These are phyloP conservation scores for Massarina eburnea DNA, from an alignment of 2,329 filamentous ascomycete species.

Conservation along the genomic window DNA sequence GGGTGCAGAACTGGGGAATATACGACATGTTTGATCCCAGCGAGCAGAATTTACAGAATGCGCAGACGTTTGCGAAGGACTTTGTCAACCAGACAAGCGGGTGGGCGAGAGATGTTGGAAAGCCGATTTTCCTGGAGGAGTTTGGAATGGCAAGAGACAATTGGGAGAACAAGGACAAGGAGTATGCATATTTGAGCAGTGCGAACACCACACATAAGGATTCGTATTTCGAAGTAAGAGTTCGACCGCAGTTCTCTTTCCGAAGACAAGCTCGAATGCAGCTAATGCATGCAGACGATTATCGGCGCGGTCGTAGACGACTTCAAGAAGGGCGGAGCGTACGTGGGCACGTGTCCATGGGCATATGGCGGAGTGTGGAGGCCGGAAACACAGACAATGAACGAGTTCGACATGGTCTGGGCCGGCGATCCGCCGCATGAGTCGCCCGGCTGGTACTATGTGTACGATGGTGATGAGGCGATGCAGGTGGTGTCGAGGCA, in stretches of 20 bases:
- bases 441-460: constrained; percentile 44
- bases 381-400: constrained; percentile 41
- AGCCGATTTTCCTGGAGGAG: constrained; percentile 45
- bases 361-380: constrained; percentile 45
- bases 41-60: constrained; percentile 31
- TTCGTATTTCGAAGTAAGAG: constrained; percentile 36
- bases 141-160: constrained; percentile 47
- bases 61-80: constrained; percentile 37
- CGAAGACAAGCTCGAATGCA: not conserved
- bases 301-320: constrained; percentile 40
- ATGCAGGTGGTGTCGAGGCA: constrained; percentile 42
- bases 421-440: constrained; percentile 46
- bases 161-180: constrained; percentile 40
- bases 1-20: constrained; percentile 30
- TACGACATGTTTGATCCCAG: constrained; percentile 44
- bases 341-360: constrained; percentile 43
- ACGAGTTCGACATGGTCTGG: constrained; percentile 46
- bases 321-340: constrained; percentile 38
- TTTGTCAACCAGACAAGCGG: constrained; percentile 39
- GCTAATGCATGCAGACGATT: constrained; percentile 25
- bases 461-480: constrained; percentile 43
- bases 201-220: constrained; percentile 42
- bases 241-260: not conserved
- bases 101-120: constrained; percentile 42
- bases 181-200: constrained; percentile 41